Percentiles rank a stretch among this genome's conserved stretches.
Evolutionary conservation across 164 flowering plant genomes (phyloP).

Genomic region (Berberis vulgaris): DNA sequence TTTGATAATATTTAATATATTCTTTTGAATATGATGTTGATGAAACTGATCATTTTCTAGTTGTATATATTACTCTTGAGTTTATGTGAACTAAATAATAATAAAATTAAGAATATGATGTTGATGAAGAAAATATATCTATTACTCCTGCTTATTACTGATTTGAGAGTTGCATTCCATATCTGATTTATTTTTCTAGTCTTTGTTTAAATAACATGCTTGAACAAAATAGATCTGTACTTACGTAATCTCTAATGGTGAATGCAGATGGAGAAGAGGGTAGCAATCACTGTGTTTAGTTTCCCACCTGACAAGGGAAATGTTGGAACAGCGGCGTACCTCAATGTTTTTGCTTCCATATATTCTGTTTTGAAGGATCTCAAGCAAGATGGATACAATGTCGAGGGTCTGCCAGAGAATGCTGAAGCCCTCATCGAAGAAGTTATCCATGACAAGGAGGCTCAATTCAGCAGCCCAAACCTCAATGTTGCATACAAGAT

Average conservation of each 20-base stretch:
- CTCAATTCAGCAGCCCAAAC: slow-evolving; percentile 96
- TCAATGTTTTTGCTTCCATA: slow-evolving; percentile 90
- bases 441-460: slow-evolving; percentile 91
- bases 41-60: too few relatives aligned
- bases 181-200: too few relatives aligned
- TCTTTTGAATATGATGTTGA: too few relatives aligned
- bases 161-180: too few relatives aligned
- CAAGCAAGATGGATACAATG: slow-evolving; percentile 68
- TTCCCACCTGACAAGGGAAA: slow-evolving; percentile 99
- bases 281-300: slow-evolving; percentile 97
- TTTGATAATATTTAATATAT: too few relatives aligned
- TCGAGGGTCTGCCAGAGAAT: slow-evolving; percentile 88
- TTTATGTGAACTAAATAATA: too few relatives aligned
- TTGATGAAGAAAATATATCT: too few relatives aligned
- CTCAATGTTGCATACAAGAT: slow-evolving; percentile 94
- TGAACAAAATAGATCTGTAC: too few relatives aligned
- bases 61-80: too few relatives aligned
- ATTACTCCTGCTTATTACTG: too few relatives aligned
- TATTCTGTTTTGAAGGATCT: slow-evolving; percentile 85
- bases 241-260: neutral
- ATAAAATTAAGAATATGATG: too few relatives aligned
- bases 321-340: slow-evolving; percentile 98
- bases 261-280: slow-evolving; percentile 78
- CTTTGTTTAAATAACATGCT: too few relatives aligned
- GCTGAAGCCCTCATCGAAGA: slow-evolving; percentile 82